These are phyloP conservation scores for Ulvella scutata DNA, from an alignment of 139 green algal species.

Conservation along the genomic window DNA sequence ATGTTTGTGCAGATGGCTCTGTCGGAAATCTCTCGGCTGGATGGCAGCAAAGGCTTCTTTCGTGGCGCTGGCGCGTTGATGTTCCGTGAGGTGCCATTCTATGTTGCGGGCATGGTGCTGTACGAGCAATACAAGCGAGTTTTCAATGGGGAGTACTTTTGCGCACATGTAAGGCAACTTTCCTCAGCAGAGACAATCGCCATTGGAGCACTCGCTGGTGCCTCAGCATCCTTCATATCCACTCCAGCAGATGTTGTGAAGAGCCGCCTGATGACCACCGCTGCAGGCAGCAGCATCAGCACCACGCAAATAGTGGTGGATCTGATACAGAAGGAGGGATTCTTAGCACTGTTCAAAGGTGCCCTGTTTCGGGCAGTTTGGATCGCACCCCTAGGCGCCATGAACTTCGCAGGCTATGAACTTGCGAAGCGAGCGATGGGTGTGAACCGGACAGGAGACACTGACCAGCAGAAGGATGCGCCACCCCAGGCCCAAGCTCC, in stretches of 20 bases:
- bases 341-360: slow-evolving; percentile 40
- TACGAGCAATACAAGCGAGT: slow-evolving; percentile 48
- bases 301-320: slow-evolving; percentile 6
- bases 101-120: slow-evolving; percentile 45
- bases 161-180: slow-evolving; percentile 20
- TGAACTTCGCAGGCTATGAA: slow-evolving; percentile 66
- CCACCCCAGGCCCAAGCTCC: too few relatives aligned
- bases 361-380: slow-evolving; percentile 39
- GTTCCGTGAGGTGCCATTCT: slow-evolving; percentile 52
- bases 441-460: too few relatives aligned
- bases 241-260: slow-evolving; percentile 59
- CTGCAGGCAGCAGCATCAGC: slow-evolving; percentile 2
- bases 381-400: slow-evolving; percentile 51
- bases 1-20: neutral
- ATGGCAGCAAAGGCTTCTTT: slow-evolving; percentile 31
- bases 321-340: slow-evolving; percentile 35
- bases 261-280: slow-evolving; percentile 48
- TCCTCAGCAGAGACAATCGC: slow-evolving; percentile 31
- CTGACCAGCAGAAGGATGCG: too few relatives aligned
- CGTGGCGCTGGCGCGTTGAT: slow-evolving; percentile 32
- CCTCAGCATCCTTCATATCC: slow-evolving; percentile 30
- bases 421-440: slow-evolving; percentile 43
- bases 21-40: neutral
- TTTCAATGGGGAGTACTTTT: slow-evolving; percentile 14
- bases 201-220: slow-evolving; percentile 37